Evolutionary conservation across 805 yeast genomes (phyloP).

Genomic region (Priceomyces carsonii): DNA sequence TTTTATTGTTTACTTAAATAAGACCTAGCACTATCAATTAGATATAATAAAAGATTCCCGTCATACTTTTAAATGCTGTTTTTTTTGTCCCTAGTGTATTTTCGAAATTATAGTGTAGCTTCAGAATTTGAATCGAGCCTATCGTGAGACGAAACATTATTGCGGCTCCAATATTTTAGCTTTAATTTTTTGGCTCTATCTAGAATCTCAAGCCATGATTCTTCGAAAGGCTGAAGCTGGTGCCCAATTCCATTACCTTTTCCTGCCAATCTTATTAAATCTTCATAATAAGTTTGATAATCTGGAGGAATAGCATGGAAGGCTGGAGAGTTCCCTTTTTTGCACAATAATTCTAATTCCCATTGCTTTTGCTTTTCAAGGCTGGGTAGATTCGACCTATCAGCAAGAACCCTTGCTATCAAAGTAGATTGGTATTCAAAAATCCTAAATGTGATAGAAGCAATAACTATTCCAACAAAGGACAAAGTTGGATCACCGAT

Average conservation of each 20-base stretch:
- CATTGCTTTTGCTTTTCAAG: slow-evolving; percentile 27
- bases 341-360: slow-evolving; percentile 23
- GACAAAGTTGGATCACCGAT: slow-evolving; percentile 32
- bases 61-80: no score
- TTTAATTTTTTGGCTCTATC: slow-evolving; percentile 19
- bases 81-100: no score
- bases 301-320: slow-evolving; percentile 18
- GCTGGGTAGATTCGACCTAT: slow-evolving; percentile 29
- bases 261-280: slow-evolving; percentile 19
- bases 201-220: slow-evolving; percentile 19
- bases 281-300: slow-evolving; percentile 22
- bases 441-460: slow-evolving; percentile 39
- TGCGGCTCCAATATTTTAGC: slow-evolving; percentile 15
- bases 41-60: no score
- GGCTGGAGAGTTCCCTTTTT: slow-evolving; percentile 24
- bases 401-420: slow-evolving; percentile 32
- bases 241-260: slow-evolving; percentile 22
- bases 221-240: slow-evolving; percentile 20
- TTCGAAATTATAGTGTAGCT: no score
- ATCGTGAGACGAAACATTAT: slow-evolving; percentile 11
- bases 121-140: no score
- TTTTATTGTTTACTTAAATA: no score
- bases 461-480: slow-evolving; percentile 37
- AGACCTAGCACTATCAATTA: no score
- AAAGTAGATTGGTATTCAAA: slow-evolving; percentile 43